Evolutionary conservation across 1,284 basidiomycete species (phyloP).

Genomic region (Tranzscheliella williamsii): DNA sequence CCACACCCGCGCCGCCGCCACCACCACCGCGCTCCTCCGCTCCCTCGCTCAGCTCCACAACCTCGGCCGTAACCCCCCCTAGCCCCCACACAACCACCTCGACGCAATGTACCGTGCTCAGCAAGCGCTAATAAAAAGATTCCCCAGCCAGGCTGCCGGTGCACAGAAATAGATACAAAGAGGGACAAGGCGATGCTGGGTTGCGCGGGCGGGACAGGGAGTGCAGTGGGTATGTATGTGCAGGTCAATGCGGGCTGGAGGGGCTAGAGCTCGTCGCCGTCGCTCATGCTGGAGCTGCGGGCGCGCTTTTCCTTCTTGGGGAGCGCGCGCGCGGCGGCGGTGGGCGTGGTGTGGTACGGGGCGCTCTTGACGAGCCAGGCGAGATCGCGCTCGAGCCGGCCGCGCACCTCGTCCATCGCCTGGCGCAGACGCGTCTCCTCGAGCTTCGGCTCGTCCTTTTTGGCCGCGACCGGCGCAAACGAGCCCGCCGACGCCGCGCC

Average conservation of each 20-base stretch:
- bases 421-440: conserved; percentile 35
- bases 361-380: conserved; percentile 41
- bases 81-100: too few species aligned
- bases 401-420: conserved; percentile 40
- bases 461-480: conserved; percentile 1
- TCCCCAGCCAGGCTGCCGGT: too few species aligned
- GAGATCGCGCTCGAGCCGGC: conserved; percentile 41
- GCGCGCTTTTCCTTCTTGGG: conserved; percentile 15
- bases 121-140: too few species aligned
- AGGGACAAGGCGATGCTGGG: not conserved
- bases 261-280: conserved; percentile 25
- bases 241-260: too few species aligned
- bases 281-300: conserved; percentile 26
- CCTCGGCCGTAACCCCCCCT: too few species aligned
- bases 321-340: not conserved
- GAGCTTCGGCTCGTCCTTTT: conserved; percentile 4
- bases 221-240: too few species aligned
- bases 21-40: too few species aligned
- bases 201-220: too few species aligned
- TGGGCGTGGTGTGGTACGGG: not conserved
- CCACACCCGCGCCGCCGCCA: too few species aligned
- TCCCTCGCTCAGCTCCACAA: too few species aligned
- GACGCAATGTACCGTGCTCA: too few species aligned
- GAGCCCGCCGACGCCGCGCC: not conserved
- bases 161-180: not conserved